Conservation (phyloP, 768 basidiomycete species). For the Mycena crocata region DNA sequence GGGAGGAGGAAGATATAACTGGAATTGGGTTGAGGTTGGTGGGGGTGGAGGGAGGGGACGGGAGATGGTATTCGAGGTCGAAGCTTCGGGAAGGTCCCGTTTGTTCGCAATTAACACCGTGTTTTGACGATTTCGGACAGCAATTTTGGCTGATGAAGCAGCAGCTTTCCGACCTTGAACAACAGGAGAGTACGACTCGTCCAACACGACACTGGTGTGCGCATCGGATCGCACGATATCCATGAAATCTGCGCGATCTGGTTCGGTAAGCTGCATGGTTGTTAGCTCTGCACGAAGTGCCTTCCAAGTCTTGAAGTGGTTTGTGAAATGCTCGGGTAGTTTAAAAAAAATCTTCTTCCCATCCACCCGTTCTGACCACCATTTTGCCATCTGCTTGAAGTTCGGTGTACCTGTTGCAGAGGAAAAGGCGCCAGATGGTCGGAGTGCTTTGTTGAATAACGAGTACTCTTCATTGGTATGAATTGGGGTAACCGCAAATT, state of each 20-base stretch:
- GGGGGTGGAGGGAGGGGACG: too few species aligned
- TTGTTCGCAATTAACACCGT: too few species aligned
- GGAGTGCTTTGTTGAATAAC: slow-evolving; percentile 1
- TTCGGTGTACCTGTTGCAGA: background rate
- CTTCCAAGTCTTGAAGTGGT: slow-evolving; percentile 12
- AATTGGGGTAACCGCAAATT: slow-evolving; percentile 8
- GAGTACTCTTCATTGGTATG: slow-evolving; percentile 8
- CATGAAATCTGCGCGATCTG: background rate
- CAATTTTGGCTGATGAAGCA: too few species aligned
- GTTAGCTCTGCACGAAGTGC: background rate
- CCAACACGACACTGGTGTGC: slow-evolving; percentile 3
- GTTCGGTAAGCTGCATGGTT: background rate
- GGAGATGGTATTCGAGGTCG: too few species aligned
- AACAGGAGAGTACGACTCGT: slow-evolving; percentile 11
- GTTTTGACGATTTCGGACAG: too few species aligned
- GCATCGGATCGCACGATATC: slow-evolving; percentile 3
- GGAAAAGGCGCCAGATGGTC: background rate
- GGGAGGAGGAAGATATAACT: too few species aligned
- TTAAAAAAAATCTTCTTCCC: slow-evolving; percentile 9
- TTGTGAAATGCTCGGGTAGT: background rate
- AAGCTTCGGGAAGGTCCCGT: too few species aligned
- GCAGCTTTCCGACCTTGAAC: background rate
- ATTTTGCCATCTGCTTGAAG: slow-evolving; percentile 5
- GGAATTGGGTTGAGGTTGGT: too few species aligned
- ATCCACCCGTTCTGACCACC: slow-evolving; percentile 1